Base-by-base conservation (phyloP, 2,329 filamentous ascomycete species). In the Claviceps sp. region DNA sequence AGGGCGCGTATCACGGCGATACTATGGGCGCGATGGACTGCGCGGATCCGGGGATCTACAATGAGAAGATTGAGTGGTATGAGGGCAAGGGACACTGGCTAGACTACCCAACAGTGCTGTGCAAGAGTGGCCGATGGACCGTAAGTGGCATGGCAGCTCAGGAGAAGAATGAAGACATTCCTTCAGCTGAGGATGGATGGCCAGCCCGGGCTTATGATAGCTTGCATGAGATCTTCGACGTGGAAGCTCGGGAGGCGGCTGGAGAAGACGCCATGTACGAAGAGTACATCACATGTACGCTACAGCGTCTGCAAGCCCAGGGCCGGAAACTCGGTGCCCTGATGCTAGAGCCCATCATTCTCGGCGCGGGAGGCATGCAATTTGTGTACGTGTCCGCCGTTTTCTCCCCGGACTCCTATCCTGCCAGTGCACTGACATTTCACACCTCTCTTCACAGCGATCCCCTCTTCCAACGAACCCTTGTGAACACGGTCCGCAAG, bases 1-100 rank as follows among this genome's bases (percentile, higher is more conserved):
- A 84, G 62, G 86, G 86, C 0, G 86, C 84, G 57, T 94, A 94
- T 60, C 88, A 94, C 59, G 88, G 88, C 1, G 88, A 94, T 61
- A 94, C 88, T 0, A 89, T 94, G 47, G 88, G 88, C 0, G 86
- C 86, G 0, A 93, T 94, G 88, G 87, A 93, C 63, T 86, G 82
- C 50, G 81, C 85, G 0, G 86, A 93, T 61, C 87, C 88, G 0
- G 83, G 79, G 37, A 78, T 79, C 0, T 94, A 77, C 64, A 94
- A 94, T 60, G 78, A 88, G 59, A 88, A 88, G 63, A 84, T 90
- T 0, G 87, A 93, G 61, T 94, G 88, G 88, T 94, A 94, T 62
- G 71, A 79, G 54, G 86, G 86, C 0, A 81, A 81, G 47, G 88
- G 88, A 0, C 77, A 81, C 61, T 94, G 88, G 88, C 84, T 93